These are phyloP conservation scores for Phytophthora macrochlamydospora DNA, from an alignment of 352 stramenopile species.

Conservation along the genomic window DNA sequence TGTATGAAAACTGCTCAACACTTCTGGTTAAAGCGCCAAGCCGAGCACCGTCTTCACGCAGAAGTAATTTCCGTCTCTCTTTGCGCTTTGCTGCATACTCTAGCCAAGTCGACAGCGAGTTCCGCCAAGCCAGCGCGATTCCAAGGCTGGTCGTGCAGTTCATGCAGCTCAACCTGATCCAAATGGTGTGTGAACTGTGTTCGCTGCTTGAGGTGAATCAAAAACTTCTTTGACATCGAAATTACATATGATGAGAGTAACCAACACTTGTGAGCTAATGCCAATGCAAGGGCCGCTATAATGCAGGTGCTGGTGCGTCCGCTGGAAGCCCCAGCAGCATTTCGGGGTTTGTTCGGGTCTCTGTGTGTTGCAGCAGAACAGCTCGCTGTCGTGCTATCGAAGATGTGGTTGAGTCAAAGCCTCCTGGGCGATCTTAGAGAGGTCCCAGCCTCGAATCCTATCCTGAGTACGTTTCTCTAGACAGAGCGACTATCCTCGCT, in stretches of 20 bases:
- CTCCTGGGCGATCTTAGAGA: constrained; percentile 22
- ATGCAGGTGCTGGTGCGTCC: too few relatives aligned
- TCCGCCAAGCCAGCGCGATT: constrained; percentile 18
- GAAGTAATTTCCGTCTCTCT: constrained; percentile 30
- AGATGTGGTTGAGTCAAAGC: constrained; percentile 22
- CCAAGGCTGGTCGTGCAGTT: too few relatives aligned
- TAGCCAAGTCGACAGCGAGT: constrained; percentile 11
- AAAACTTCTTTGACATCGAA: background rate
- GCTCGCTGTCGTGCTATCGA: constrained; percentile 25
- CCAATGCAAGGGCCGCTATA: background rate
- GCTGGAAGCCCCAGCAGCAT: too few relatives aligned
- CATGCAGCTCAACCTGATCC: too few relatives aligned
- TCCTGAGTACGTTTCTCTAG: constrained; percentile 32
- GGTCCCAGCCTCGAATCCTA: constrained; percentile 36
- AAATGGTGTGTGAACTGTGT: too few relatives aligned
- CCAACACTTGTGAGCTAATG: constrained; percentile 1
- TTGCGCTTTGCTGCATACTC: constrained; percentile 25
- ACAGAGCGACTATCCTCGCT: constrained; percentile 17
- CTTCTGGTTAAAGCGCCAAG: constrained; percentile 5
- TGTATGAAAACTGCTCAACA: constrained; percentile 22
- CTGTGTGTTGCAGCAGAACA: constrained; percentile 4
- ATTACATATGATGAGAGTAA: background rate
- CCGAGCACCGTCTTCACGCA: constrained; percentile 26
- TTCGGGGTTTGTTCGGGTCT: too few relatives aligned
- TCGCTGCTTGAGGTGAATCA: background rate